Conservation (phyloP, 805 yeast genomes). For the Monosporozyma aquatica region DNA sequence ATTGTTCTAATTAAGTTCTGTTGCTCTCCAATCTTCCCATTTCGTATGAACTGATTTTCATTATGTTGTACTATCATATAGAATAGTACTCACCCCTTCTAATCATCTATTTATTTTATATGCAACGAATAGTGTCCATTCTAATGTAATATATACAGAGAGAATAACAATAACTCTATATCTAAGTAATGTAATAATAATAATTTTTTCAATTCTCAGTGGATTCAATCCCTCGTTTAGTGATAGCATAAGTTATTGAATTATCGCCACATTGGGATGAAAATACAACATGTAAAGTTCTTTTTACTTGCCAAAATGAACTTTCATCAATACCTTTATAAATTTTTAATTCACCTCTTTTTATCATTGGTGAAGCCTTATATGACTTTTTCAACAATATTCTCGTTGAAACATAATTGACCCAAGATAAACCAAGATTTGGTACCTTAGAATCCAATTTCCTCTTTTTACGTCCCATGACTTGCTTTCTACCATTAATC, state of each 20-base stretch:
- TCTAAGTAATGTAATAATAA: too few species aligned
- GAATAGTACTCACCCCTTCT: too few species aligned
- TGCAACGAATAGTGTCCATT: neutral
- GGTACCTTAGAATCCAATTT: slow-evolving; percentile 36
- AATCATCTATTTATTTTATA: neutral
- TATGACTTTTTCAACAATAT: slow-evolving; percentile 38
- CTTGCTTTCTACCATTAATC: neutral
- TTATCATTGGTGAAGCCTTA: slow-evolving; percentile 31
- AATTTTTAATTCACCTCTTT: slow-evolving; percentile 25
- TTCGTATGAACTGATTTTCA: neutral
- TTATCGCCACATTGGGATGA: slow-evolving; percentile 29
- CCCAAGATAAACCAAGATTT: slow-evolving; percentile 49
- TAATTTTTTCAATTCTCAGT: slow-evolving; percentile 2
- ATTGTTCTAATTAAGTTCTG: too few species aligned
- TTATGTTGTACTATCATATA: neutral
- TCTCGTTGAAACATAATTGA: slow-evolving; percentile 42
- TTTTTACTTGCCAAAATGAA: slow-evolving; percentile 26
- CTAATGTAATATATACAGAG: too few species aligned
- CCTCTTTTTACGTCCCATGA: slow-evolving; percentile 21
- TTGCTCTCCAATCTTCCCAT: too few species aligned
- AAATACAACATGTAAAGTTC: slow-evolving; percentile 35
- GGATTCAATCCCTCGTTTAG: slow-evolving; percentile 21
- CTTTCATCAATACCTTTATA: slow-evolving; percentile 29
- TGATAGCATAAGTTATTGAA: slow-evolving; percentile 19
- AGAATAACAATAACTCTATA: too few species aligned